Evolutionary conservation across 1,284 basidiomycete genomes (phyloP).

Genomic region (Boletellus sp.): DNA sequence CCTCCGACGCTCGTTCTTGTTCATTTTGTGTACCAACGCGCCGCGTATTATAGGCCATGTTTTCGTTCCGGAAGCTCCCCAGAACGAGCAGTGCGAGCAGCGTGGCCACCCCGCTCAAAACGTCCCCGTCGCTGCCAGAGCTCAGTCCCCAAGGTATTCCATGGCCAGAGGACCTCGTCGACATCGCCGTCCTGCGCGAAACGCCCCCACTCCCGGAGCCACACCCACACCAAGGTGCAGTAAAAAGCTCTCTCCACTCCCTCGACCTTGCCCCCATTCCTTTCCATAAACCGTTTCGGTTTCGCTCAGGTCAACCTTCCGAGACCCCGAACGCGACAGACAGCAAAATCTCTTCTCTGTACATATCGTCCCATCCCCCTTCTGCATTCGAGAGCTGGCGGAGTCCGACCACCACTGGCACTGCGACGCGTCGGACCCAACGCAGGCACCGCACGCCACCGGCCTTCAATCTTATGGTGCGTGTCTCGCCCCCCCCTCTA

Average conservation of each 20-base stretch:
- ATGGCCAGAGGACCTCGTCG: conserved; percentile 77
- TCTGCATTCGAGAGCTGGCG: conserved; percentile 53
- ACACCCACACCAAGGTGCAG: conserved; percentile 53
- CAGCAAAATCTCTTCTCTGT: conserved; percentile 61
- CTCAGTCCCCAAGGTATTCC: conserved; percentile 67
- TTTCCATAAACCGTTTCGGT: conserved; percentile 76
- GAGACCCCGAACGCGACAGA: conserved; percentile 32
- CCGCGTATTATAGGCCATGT: conserved; percentile 58
- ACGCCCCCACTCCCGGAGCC: conserved; percentile 33
- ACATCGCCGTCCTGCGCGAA: conserved; percentile 58
- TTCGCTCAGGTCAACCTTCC: conserved; percentile 40
- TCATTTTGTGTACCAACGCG: conserved; percentile 23
- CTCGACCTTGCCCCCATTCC: conserved; percentile 51
- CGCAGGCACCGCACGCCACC: conserved; percentile 62
- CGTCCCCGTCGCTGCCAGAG: conserved; percentile 73
- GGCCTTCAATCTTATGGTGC: conserved; percentile 80
- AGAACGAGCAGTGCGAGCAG: conserved; percentile 37
- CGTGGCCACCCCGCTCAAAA: conserved; percentile 41
- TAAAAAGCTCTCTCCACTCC: conserved; percentile 57
- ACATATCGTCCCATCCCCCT: conserved; percentile 55
- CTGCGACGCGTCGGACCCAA: conserved; percentile 50
- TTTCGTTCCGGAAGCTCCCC: conserved; percentile 65
- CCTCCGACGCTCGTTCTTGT: conserved; percentile 21
- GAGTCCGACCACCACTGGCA: conserved; percentile 37
- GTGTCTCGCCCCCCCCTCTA: background rate